Conservation (phyloP, 2,329 filamentous ascomycete genomes). For the Paraphaeosphaeria minitans region DNA sequence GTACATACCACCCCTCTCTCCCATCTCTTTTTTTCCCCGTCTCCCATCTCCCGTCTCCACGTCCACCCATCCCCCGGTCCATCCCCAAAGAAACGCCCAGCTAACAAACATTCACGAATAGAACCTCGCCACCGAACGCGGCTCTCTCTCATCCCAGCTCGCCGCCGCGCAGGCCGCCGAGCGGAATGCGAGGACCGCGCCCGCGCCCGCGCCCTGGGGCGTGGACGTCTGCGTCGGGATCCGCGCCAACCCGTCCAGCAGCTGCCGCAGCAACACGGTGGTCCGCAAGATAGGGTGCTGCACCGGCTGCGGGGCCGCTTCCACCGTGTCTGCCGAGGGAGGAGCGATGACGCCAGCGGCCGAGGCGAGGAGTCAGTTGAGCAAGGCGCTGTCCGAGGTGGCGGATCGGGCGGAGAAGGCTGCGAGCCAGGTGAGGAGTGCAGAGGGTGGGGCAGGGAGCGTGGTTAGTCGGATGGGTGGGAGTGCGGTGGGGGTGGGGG, state of each 20-base stretch:
- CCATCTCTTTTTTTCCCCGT: too few relatives aligned
- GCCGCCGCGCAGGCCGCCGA: background rate
- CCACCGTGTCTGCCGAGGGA: background rate
- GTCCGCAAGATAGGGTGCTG: background rate
- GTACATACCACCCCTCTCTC: background rate
- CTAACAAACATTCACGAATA: background rate
- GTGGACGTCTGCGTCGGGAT: constrained; percentile 6
- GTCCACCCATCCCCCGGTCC: too few relatives aligned
- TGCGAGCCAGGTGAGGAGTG: background rate
- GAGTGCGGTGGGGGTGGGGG: background rate
- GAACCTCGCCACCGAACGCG: background rate
- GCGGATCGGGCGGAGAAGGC: background rate
- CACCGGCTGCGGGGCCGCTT: background rate
- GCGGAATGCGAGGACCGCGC: constrained; percentile 3
- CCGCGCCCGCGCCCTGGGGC: constrained; percentile 2
- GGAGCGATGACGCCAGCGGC: background rate
- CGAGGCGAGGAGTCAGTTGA: background rate
- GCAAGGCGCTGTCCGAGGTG: background rate
- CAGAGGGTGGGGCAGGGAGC: background rate
- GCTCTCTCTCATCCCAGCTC: background rate
- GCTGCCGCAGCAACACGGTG: too few relatives aligned
- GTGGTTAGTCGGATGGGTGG: background rate
- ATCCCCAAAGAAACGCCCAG: too few relatives aligned
- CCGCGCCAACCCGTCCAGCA: background rate
- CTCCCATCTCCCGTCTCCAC: too few relatives aligned